Evolutionary conservation across 108 stramenopile genomes (phyloP), one percentile per base, ranked within the genome.

Genomic region (Nitzschia palea): DNA sequence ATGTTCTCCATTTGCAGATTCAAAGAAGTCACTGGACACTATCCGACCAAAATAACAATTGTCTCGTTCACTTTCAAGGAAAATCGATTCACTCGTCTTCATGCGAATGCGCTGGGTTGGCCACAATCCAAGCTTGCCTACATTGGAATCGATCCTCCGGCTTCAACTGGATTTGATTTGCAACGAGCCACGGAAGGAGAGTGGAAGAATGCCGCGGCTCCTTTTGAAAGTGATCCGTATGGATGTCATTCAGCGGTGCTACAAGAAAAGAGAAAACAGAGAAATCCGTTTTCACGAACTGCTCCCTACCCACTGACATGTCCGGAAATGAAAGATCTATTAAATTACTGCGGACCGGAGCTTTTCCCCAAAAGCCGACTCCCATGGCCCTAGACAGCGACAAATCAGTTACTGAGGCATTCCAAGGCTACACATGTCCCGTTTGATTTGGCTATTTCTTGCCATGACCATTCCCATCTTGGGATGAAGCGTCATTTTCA

Each of bases 1-100:
- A 53, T 98, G 55, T 99, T 97, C 80, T 92, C 95, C 4, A 93
- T 98, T 17, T 97, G 96, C 70, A 84, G 97, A 17, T 99, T 99
- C 67, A 80, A 73, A 9, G 98, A 98, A 63, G 71, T 97, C 25
- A 96, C 97, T 0, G 96, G 95, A 5, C n/a, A 43, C 5, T 99
- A 97, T 62, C 98, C 98, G 1, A 31, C 60, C 20, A 86, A 87
- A 53, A 90, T 99, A 23, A 86, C 97, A 1, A 66, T 95, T 8
- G 93, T 99, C 3, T 96, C 96, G 15, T 99, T 94, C 69, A 77
- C 95, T 27, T 99, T 99, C 72, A 99, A 99, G 62, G 58, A 72
- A 55, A 55, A 78, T 35, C 84, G 98, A 47, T 99, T 97, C 63
- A 78, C 86, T 47, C 73, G 70, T 25, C 55, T 97, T 54, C 97